Percentiles rank a stretch among this genome's conserved stretches.
phyloP scores from a whole-genome alignment of 1,139 yeast species.

The Pichia inconspicua region DNA sequence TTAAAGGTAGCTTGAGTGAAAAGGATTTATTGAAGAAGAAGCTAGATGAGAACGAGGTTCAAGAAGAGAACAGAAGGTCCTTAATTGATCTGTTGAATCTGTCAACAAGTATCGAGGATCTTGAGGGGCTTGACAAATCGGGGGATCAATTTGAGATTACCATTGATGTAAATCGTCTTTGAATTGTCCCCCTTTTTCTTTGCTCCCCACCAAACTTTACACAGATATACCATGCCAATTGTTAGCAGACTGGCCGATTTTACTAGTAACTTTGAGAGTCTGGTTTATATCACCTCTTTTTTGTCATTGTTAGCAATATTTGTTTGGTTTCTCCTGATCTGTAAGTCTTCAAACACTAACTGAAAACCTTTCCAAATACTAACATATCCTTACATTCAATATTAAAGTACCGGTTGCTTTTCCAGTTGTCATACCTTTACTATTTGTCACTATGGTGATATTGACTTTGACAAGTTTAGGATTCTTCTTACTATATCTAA shows the following conservation, averaged over 20 bases:
- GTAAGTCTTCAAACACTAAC: background rate
- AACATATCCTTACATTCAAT: background rate
- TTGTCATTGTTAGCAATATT: background rate
- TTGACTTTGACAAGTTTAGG: conserved; percentile 1
- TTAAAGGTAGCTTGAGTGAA: conserved; percentile 8
- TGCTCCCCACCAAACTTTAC: background rate
- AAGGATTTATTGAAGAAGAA: background rate
- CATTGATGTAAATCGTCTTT: conserved; percentile 46
- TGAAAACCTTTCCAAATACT: background rate
- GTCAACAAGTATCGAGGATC: conserved; percentile 18
- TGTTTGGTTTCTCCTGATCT: conserved; percentile 2
- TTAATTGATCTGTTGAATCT: conserved; percentile 30
- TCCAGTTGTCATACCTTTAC: conserved; percentile 2
- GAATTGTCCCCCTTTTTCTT: background rate
- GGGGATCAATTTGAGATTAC: conserved; percentile 48
- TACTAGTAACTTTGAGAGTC: conserved; percentile 1
- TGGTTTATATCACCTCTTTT: conserved; percentile 4
- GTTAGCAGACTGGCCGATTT: conserved; percentile 1
- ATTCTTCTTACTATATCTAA: conserved; percentile 4
- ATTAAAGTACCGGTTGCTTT: conserved; percentile 4
- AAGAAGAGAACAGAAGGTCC: conserved; percentile 12
- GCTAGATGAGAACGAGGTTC: background rate
- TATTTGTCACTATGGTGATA: conserved; percentile 1
- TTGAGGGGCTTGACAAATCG: conserved; percentile 22
- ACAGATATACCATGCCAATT: conserved; percentile 1